These are phyloP conservation scores for Candida insectorum DNA, from an alignment of 805 yeast species.

Conservation along the genomic window DNA sequence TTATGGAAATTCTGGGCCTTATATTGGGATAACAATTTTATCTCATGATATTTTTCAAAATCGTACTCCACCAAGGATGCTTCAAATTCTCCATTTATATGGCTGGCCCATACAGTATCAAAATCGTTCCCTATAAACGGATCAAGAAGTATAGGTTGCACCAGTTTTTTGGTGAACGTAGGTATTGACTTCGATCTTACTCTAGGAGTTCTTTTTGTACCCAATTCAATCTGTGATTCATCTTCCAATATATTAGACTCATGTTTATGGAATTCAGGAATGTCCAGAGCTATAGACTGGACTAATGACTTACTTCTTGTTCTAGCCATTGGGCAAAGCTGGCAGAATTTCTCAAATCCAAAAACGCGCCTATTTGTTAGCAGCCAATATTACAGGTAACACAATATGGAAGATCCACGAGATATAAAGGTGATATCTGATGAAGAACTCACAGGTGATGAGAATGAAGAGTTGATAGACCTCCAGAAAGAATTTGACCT, in stretches of 20 bases:
- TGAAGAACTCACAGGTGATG: slow-evolving; percentile 34
- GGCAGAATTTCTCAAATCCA: neutral
- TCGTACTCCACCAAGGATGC: slow-evolving; percentile 9
- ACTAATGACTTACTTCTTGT: slow-evolving; percentile 62
- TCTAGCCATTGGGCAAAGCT: slow-evolving; percentile 28
- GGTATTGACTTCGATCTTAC: slow-evolving; percentile 13
- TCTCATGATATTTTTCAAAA: slow-evolving; percentile 8
- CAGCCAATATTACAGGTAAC: neutral
- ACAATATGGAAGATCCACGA: slow-evolving; percentile 16
- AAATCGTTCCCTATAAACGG: slow-evolving; percentile 4
- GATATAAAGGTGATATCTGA: slow-evolving; percentile 18
- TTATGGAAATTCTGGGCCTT: slow-evolving; percentile 33
- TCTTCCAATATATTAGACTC: neutral
- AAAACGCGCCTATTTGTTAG: slow-evolving; percentile 2
- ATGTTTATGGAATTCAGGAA: slow-evolving; percentile 25
- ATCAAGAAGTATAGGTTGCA: slow-evolving; percentile 1
- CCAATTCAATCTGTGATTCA: neutral
- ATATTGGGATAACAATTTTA: slow-evolving; percentile 1
- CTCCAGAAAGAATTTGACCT: slow-evolving; percentile 35
- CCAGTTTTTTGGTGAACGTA: neutral
- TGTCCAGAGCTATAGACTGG: slow-evolving; percentile 54
- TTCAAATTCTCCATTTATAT: slow-evolving; percentile 6
- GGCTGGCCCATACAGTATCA: neutral
- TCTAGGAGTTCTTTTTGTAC: neutral
- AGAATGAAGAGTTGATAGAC: slow-evolving; percentile 36